Percentiles rank a stretch among this genome's conserved stretches.
Evolutionary conservation across 1,139 yeast species (phyloP).

Genomic region (Dujonia santamariae): DNA sequence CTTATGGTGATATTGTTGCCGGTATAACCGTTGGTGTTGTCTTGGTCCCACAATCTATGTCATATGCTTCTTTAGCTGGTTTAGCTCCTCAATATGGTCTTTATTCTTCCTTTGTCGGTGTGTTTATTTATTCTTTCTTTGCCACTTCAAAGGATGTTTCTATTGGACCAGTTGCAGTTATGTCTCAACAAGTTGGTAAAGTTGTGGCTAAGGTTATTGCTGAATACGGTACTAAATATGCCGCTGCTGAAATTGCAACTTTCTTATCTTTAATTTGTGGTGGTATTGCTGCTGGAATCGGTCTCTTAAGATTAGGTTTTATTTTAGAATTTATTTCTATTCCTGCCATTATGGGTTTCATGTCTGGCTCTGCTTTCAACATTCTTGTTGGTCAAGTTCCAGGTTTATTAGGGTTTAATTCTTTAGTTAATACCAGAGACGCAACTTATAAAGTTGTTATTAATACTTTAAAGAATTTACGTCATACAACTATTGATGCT

Average conservation of each 20-base stretch:
- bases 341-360: conserved; percentile 93
- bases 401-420: conserved; percentile 72
- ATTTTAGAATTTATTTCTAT: conserved; percentile 83
- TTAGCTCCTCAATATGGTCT: conserved; percentile 82
- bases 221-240: conserved; percentile 36
- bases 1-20: conserved; percentile 79
- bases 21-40: conserved; percentile 94
- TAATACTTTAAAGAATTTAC: conserved; percentile 68
- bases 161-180: conserved; percentile 96
- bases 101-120: conserved; percentile 91
- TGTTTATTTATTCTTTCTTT: conserved; percentile 80
- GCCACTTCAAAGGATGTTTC: conserved; percentile 96
- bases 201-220: conserved; percentile 63
- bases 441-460: conserved; percentile 71
- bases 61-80: conserved; percentile 86
- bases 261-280: conserved; percentile 80
- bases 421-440: conserved; percentile 65
- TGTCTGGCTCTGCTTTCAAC: conserved; percentile 89
- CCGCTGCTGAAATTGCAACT: conserved; percentile 74
- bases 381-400: conserved; percentile 87
- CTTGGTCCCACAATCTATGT: conserved; percentile 93
- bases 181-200: conserved; percentile 84
- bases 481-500: conserved; percentile 69
- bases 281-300: conserved; percentile 77
- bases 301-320: conserved; percentile 81